A percentile compares a stretch with the other conserved stretches of the same genome.
phyloP scores from a whole-genome alignment of 2,329 filamentous ascomycete genomes.

The Aspergillus sp. region DNA sequence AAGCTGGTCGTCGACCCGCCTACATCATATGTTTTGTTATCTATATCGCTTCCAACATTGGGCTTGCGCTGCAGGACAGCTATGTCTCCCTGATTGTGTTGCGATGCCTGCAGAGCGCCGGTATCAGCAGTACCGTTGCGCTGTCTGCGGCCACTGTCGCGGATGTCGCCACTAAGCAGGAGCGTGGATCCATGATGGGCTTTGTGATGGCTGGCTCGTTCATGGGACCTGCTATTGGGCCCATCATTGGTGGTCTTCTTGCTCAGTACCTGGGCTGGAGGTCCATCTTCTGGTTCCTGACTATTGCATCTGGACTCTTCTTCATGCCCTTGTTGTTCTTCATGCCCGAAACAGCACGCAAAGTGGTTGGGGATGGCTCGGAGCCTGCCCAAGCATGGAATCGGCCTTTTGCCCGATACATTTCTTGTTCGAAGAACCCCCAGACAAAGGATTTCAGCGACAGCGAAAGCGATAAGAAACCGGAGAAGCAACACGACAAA shows the following conservation, averaged over 20 bases:
- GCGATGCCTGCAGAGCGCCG: constrained; percentile 35
- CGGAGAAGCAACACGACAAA: constrained; percentile 5
- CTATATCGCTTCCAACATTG: constrained; percentile 34
- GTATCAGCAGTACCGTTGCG: constrained; percentile 30
- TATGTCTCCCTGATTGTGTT: constrained; percentile 30
- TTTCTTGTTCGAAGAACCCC: neutral
- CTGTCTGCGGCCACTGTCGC: constrained; percentile 29
- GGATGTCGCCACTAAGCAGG: constrained; percentile 29
- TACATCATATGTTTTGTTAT: constrained; percentile 37
- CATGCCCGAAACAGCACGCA: constrained; percentile 23
- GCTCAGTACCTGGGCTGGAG: constrained; percentile 43
- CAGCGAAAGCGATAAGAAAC: neutral
- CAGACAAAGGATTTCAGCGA: neutral
- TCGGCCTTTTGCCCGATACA: constrained; percentile 4
- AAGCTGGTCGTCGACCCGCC: constrained; percentile 37
- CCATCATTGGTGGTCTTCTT: constrained; percentile 43
- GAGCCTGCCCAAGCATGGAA: constrained; percentile 11
- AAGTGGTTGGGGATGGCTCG: constrained; percentile 20
- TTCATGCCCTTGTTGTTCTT: constrained; percentile 17
- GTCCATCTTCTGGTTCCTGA: constrained; percentile 47
- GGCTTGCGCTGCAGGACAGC: constrained; percentile 28
- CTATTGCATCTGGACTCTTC: constrained; percentile 33
- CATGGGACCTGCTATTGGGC: constrained; percentile 39
- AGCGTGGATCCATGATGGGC: constrained; percentile 35
- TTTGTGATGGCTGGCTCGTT: constrained; percentile 11